A percentile compares a stretch with the other conserved stretches of the same genome.
These are phyloP conservation scores for Knufia fluminis DNA, from an alignment of 2,329 filamentous ascomycete genomes.

Conservation along the genomic window DNA sequence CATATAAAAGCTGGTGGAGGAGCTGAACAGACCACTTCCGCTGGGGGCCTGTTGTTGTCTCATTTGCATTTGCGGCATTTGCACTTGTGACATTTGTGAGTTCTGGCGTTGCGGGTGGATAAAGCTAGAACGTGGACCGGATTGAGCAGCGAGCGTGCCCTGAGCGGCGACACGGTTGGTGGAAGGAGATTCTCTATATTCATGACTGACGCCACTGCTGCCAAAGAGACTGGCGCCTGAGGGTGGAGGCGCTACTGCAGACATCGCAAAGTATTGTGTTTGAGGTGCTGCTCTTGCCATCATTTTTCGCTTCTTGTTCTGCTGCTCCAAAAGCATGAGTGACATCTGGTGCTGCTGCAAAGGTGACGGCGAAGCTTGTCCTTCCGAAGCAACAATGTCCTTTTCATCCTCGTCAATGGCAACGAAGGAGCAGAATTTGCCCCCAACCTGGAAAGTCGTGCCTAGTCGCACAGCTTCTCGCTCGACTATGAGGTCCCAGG, in stretches of 20 bases:
- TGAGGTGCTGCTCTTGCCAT: not conserved
- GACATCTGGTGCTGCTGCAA: not conserved
- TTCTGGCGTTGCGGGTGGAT: no score
- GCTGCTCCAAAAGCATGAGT: not conserved
- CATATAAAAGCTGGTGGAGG: no score
- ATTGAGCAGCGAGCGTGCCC: no score
- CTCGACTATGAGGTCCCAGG: slow-evolving; percentile 53
- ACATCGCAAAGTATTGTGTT: not conserved
- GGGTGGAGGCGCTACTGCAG: not conserved
- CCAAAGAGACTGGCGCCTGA: not conserved
- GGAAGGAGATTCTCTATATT: no score
- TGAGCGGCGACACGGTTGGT: no score
- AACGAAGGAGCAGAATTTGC: slow-evolving; percentile 65
- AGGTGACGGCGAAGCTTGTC: not conserved
- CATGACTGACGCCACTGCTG: not conserved
- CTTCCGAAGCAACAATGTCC: not conserved
- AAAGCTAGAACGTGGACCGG: no score
- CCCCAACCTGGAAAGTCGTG: slow-evolving; percentile 55
- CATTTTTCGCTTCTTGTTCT: not conserved
- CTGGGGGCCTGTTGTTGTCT: no score
- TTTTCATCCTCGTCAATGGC: slow-evolving; percentile 44
- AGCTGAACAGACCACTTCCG: no score
- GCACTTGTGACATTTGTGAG: no score
- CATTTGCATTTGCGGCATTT: no score
- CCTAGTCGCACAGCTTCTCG: slow-evolving; percentile 59